Percentiles rank a stretch among this genome's conserved stretches.
phyloP scores from a whole-genome alignment of 2,329 filamentous ascomycete genomes.

The Neonectria magnoliae region DNA sequence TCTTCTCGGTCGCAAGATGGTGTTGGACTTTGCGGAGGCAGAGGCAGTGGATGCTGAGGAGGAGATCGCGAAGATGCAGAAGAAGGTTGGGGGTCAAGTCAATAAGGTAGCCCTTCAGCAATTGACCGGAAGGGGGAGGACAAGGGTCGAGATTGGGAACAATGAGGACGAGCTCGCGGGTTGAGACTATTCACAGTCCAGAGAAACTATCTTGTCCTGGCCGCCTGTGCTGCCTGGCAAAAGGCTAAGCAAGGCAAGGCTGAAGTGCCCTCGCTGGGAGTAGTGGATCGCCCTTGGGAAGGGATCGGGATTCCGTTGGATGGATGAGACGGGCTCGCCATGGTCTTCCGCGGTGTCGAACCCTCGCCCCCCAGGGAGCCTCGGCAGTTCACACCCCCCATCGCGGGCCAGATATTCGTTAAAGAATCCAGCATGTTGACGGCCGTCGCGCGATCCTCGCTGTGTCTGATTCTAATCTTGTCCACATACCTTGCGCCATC shows the following conservation, averaged over 20 bases:
- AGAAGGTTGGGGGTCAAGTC: slow-evolving; percentile 90
- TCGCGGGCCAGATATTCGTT: slow-evolving; percentile 34
- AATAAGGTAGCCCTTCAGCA: slow-evolving; percentile 92
- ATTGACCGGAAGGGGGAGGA: slow-evolving; percentile 83
- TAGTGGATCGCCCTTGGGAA: slow-evolving; percentile 40
- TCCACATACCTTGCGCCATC: slow-evolving; percentile 50
- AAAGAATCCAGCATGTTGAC: slow-evolving; percentile 44
- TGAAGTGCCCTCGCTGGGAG: slow-evolving; percentile 34
- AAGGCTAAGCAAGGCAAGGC: slow-evolving; percentile 34
- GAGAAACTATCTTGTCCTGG: slow-evolving; percentile 33
- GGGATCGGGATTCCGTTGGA: slow-evolving; percentile 33
- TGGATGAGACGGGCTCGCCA: slow-evolving; percentile 26
- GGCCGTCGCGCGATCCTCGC: slow-evolving; percentile 37
- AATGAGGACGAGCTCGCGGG: slow-evolving; percentile 67
- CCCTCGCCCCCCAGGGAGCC: slow-evolving; percentile 17
- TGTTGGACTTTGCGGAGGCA: slow-evolving; percentile 90
- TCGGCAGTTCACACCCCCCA: slow-evolving; percentile 15
- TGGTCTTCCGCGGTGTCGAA: slow-evolving; percentile 32
- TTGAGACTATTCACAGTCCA: slow-evolving; percentile 29
- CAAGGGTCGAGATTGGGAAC: slow-evolving; percentile 87
- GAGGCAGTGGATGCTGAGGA: slow-evolving; percentile 93
- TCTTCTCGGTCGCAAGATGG: slow-evolving; percentile 86
- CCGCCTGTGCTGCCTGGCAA: slow-evolving; percentile 4
- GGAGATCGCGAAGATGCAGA: slow-evolving; percentile 96
- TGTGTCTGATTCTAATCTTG: slow-evolving; percentile 55